Conservation (phyloP, 176 grass and related monocot species). For the Oryza nivara region DNA sequence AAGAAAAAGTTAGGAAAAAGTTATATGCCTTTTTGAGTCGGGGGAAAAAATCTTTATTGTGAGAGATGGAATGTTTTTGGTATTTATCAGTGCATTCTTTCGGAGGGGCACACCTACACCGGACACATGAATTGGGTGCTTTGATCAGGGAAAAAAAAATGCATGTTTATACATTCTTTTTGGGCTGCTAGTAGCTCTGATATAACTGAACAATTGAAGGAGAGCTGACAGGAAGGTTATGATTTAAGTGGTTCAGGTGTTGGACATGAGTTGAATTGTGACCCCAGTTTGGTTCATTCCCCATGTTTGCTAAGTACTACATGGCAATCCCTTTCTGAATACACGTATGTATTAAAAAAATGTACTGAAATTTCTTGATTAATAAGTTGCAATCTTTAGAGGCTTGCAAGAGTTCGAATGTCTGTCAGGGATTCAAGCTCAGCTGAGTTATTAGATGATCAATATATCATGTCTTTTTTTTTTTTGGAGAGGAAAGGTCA, state of each 20-base stretch:
- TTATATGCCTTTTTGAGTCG: neutral
- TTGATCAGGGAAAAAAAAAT: neutral
- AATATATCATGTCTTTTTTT: neutral
- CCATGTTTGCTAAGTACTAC: neutral
- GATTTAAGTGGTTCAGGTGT: neutral
- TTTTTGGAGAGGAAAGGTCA: neutral
- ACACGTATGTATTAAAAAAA: neutral
- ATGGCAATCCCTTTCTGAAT: neutral
- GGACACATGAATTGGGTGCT: neutral
- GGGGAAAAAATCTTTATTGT: neutral
- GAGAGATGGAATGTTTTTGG: neutral
- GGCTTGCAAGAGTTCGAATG: neutral
- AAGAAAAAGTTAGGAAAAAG: neutral
- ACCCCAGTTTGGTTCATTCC: neutral
- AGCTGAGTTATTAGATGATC: neutral
- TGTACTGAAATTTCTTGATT: neutral
- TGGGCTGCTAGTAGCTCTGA: neutral
- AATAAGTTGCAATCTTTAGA: neutral
- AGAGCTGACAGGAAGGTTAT: neutral
- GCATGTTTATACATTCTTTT: neutral
- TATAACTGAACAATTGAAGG: neutral
- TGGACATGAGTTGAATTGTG: neutral
- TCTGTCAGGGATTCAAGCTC: neutral
- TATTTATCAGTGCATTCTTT: neutral
- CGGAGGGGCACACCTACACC: neutral